These are phyloP conservation scores for Ceratopteris richardii DNA, from an alignment of 75 land plant species.

Conservation along the genomic window DNA sequence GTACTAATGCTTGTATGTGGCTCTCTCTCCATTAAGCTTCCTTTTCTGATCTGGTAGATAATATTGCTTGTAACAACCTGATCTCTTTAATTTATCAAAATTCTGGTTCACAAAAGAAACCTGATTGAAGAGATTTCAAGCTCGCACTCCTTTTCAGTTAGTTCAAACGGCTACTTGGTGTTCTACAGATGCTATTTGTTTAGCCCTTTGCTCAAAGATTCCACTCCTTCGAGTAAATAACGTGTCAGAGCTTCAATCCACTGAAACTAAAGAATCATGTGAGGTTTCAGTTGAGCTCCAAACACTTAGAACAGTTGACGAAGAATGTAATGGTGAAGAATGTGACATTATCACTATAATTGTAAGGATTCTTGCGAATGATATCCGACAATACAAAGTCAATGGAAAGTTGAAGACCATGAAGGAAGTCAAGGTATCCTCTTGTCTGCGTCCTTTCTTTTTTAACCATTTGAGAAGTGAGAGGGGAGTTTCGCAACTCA, in stretches of 20 bases:
- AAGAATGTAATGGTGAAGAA: slow-evolving; percentile 2
- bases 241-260: slow-evolving; percentile 20
- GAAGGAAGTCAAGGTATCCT: slow-evolving; percentile 22
- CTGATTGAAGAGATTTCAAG: no score
- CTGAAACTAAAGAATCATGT: slow-evolving; percentile 20
- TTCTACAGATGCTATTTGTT: slow-evolving; percentile 18
- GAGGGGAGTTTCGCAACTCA: no score
- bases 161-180: no score
- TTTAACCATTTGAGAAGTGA: no score
- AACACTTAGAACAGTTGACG: background rate
- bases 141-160: no score
- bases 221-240: slow-evolving; percentile 13
- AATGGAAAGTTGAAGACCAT: slow-evolving; percentile 21
- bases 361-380: slow-evolving; percentile 15
- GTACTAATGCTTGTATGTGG: no score
- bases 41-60: no score
- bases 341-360: background rate
- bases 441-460: background rate
- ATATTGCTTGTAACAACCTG: no score
- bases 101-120: no score
- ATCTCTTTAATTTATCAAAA: no score
- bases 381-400: slow-evolving; percentile 14
- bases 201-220: slow-evolving; percentile 21
- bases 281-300: slow-evolving; percentile 15
- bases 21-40: no score